phyloP scores from a whole-genome alignment of 1,284 basidiomycete genomes.

The Kalmanozyma brasiliensis region DNA sequence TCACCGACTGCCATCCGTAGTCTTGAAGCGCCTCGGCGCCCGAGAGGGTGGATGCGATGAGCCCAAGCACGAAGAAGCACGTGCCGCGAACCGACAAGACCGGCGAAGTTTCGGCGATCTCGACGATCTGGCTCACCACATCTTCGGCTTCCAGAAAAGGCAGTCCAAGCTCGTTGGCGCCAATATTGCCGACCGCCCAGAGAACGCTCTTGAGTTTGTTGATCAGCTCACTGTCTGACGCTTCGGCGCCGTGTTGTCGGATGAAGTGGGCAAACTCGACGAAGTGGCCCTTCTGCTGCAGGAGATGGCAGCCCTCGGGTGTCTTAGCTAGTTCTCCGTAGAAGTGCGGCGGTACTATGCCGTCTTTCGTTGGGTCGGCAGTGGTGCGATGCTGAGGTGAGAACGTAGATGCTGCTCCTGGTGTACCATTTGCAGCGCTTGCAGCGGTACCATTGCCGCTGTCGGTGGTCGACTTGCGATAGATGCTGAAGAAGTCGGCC shows the following conservation, averaged over 20 bases:
- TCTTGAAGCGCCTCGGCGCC: conserved; percentile 87
- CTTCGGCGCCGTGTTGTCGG: conserved; percentile 84
- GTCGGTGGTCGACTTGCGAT: conserved; percentile 68
- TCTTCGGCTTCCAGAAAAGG: conserved; percentile 94
- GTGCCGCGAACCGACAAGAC: conserved; percentile 94
- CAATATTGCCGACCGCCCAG: conserved; percentile 97
- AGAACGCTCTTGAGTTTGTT: conserved; percentile 91
- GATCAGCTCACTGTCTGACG: conserved; percentile 82
- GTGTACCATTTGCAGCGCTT: conserved; percentile 4
- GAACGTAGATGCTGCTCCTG: conserved; percentile 7
- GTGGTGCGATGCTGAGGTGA: background rate
- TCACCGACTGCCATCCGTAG: conserved; percentile 81
- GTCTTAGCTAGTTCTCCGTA: conserved; percentile 98
- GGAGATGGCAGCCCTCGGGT: conserved; percentile 86
- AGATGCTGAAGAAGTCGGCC: conserved; percentile 75
- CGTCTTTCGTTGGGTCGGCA: conserved; percentile 71
- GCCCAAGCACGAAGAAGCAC: conserved; percentile 92
- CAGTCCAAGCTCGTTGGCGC: conserved; percentile 87
- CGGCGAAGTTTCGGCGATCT: conserved; percentile 87
- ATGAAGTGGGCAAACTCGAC: conserved; percentile 90
- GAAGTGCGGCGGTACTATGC: conserved; percentile 91
- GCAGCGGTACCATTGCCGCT: conserved; percentile 4
- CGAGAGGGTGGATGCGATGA: conserved; percentile 79
- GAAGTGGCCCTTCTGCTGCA: conserved; percentile 91
- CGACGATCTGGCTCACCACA: conserved; percentile 85